phyloP scores from a whole-genome alignment of 306 rosid species.

The Urtica urens region DNA sequence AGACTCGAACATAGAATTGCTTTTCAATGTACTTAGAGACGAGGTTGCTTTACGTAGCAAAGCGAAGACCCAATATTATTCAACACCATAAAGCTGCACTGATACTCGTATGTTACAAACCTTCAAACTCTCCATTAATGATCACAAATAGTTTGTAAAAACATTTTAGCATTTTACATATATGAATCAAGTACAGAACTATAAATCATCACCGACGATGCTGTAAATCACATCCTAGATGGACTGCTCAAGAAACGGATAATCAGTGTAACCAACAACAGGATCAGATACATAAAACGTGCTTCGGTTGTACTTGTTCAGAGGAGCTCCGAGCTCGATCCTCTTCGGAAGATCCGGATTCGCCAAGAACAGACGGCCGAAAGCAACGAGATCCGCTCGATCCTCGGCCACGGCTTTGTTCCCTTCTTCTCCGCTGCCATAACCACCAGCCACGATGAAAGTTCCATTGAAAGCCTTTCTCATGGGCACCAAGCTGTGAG shows the following conservation, averaged over 20 bases:
- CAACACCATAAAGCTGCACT: too few species aligned
- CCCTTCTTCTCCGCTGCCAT: constrained; percentile 33
- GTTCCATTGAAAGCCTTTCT: constrained; percentile 41
- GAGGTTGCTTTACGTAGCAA: too few species aligned
- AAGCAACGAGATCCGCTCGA: constrained; percentile 38
- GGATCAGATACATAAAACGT: constrained; percentile 38
- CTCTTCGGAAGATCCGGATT: constrained; percentile 49
- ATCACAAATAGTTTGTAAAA: too few species aligned
- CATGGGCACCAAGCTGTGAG: constrained; percentile 28
- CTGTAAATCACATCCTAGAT: background rate
- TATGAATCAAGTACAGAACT: too few species aligned
- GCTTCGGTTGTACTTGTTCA: constrained; percentile 26
- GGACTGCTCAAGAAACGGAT: constrained; percentile 10
- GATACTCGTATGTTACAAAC: too few species aligned
- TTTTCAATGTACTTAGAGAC: too few species aligned
- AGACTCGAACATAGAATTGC: too few species aligned
- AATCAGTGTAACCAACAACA: constrained; percentile 47
- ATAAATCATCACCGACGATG: background rate
- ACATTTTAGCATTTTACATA: too few species aligned
- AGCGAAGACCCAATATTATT: too few species aligned
- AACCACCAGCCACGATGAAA: constrained; percentile 50
- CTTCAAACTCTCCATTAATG: too few species aligned
- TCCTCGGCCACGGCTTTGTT: constrained; percentile 20
- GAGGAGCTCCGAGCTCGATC: constrained; percentile 29
- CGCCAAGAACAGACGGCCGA: constrained; percentile 42